Evolutionary conservation across 1,284 basidiomycete genomes (phyloP), one percentile per base, ranked within the genome.

Genomic region (Pyrrhoderma lamaoense): DNA sequence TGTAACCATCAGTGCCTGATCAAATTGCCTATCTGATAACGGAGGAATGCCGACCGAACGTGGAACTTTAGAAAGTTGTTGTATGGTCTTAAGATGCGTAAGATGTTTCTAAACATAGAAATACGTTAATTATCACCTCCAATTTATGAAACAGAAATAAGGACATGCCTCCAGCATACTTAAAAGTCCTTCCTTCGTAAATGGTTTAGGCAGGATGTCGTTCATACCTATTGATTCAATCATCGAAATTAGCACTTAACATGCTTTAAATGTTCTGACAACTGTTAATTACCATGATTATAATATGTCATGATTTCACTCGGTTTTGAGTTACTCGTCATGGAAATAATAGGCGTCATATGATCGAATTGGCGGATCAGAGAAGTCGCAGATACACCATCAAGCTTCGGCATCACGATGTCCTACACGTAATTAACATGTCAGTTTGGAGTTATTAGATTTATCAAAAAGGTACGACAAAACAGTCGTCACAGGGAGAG

Each of bases 201-300:
- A 98, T 1, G 94, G 94, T 67, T 98, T 98, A 7, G 93, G 89
- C n/a, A 97, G 71, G 53, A 96, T 88, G 67, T 97, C 94, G 66
- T 95, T 97, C 94, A 97, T 97, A 19, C 92, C 85, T 77, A 63
- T 31, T 31, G 11, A 5, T 11, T 5, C 11, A 11, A 59, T 38
- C 14, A 54, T 11, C 45, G 11, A 25, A 51, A 36, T 21, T 21
- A 39, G 52, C 42, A 21, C 27, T 31, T 11, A 45, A 22, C 22
- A 44, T 21, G 14, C 11, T 8, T 19, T 22, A 44, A 27, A 14
- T 42, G 43, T 25, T 1, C 22, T n/a, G 25, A 11, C 3, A 8
- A 16, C 49, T 42, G 21, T 27, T 21, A 21, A 31, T 35, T 42
- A 40, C 51, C 51, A 38, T 54, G 48, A 34, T 38, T 45, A 43